These are phyloP conservation scores for Zalerion maritima DNA, from an alignment of 495 filamentous ascomycete genomes.

Conservation along the genomic window DNA sequence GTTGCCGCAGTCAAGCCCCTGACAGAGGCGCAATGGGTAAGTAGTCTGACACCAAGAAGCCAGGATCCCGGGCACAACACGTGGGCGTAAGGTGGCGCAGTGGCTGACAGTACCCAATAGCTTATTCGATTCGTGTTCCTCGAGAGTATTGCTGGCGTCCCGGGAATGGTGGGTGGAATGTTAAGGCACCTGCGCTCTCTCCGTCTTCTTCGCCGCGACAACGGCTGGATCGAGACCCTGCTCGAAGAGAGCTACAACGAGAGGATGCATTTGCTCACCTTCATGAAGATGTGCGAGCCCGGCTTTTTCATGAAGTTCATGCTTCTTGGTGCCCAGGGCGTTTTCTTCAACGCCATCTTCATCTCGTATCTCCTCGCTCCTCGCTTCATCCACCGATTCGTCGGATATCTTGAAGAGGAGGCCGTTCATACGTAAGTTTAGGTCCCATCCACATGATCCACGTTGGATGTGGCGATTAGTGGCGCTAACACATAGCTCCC, in stretches of 20 bases:
- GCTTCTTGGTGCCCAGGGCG: conserved; percentile 65
- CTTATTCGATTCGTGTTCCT: conserved; percentile 79
- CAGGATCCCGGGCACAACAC: no score
- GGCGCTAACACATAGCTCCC: conserved; percentile 92
- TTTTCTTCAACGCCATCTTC: conserved; percentile 95
- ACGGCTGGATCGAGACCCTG: conserved; percentile 95
- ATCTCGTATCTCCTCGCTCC: conserved; percentile 78
- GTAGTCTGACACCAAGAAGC: no score
- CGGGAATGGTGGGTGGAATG: conserved; percentile 95
- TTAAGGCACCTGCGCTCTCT: conserved; percentile 74
- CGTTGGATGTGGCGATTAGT: conserved; percentile 81
- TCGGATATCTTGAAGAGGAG: conserved; percentile 75
- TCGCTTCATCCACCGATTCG: conserved; percentile 82
- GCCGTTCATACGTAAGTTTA: conserved; percentile 60
- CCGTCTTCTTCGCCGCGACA: conserved; percentile 74
- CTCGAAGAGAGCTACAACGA: conserved; percentile 94
- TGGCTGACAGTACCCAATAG: conserved; percentile 15
- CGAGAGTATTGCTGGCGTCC: conserved; percentile 86
- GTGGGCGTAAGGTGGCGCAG: no score
- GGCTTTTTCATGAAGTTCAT: conserved; percentile 81
- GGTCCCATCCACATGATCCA: conserved; percentile 55
- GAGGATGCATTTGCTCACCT: conserved; percentile 89
- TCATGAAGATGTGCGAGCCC: conserved; percentile 83
- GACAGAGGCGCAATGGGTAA: conserved; percentile 33
- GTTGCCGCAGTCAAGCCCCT: conserved; percentile 27